Evolutionary conservation across 2,329 filamentous ascomycete species (phyloP).

Genomic region (Lecanoromycetidae sp.): DNA sequence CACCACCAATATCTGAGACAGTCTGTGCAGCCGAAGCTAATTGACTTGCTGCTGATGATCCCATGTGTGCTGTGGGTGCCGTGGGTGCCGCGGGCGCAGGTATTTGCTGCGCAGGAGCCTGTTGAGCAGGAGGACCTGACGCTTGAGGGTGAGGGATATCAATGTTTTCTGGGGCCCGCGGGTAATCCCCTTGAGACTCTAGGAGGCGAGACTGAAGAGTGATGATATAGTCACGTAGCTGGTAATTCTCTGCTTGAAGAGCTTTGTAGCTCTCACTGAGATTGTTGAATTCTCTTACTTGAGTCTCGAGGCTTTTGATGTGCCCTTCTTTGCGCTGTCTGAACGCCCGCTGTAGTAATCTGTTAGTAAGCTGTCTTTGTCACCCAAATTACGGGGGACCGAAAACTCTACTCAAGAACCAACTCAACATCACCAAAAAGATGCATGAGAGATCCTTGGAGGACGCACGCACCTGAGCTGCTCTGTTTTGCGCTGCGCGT

Average conservation of each 20-base stretch:
- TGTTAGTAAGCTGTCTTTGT: conserved; percentile 16
- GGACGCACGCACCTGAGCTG: conserved; percentile 68
- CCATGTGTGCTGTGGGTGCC: conserved; percentile 27
- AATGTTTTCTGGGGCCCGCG: conserved; percentile 69
- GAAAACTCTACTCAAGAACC: neutral
- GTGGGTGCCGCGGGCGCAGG: too few species aligned
- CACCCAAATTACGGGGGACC: conserved; percentile 5
- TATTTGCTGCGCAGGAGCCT: too few species aligned
- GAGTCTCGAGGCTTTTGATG: conserved; percentile 92
- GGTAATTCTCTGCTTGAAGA: conserved; percentile 81
- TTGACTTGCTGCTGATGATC: conserved; percentile 24
- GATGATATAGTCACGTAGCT: conserved; percentile 83
- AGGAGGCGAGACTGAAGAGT: conserved; percentile 76
- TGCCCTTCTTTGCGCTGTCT: conserved; percentile 95
- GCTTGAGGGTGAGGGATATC: conserved; percentile 39
- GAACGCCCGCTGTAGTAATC: conserved; percentile 64
- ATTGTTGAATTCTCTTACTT: conserved; percentile 67
- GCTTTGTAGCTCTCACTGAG: conserved; percentile 67
- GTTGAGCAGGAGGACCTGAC: conserved; percentile 13
- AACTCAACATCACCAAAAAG: neutral
- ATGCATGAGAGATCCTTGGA: conserved; percentile 1
- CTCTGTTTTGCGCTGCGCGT: conserved; percentile 89
- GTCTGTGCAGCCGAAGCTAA: conserved; percentile 23
- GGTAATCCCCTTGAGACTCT: conserved; percentile 71
- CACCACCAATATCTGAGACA: conserved; percentile 20